phyloP scores from a whole-genome alignment of 805 yeast genomes.

The Nakazawaea pomicola region DNA sequence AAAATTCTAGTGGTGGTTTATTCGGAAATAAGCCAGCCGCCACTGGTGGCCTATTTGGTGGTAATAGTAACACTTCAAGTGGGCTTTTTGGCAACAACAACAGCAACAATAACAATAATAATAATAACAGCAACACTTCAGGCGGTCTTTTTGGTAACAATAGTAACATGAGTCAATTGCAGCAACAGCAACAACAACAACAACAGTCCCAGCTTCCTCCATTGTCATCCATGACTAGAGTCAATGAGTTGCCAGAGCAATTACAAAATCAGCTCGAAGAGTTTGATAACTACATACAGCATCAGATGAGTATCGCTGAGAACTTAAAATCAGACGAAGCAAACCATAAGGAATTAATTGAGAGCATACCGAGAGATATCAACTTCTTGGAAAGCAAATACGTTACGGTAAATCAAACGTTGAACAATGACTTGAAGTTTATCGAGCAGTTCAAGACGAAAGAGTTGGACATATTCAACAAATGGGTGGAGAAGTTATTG shows the following conservation, averaged over 20 bases:
- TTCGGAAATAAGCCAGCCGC: constrained; percentile 25
- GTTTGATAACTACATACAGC: constrained; percentile 65
- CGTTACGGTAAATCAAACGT: constrained; percentile 60
- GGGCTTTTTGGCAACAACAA: constrained; percentile 20
- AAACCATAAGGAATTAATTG: constrained; percentile 61
- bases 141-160: constrained; percentile 21
- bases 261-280: constrained; percentile 64
- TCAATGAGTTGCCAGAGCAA: constrained; percentile 69
- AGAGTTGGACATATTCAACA: constrained; percentile 30
- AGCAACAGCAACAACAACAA: constrained; percentile 33
- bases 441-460: constrained; percentile 38
- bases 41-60: constrained; percentile 17
- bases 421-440: constrained; percentile 42
- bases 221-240: constrained; percentile 69
- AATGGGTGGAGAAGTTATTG: constrained; percentile 33
- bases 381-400: constrained; percentile 56
- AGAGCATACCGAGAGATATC: constrained; percentile 70
- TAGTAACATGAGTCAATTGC: constrained; percentile 21
- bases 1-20: constrained; percentile 23
- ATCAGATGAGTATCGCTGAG: constrained; percentile 69
- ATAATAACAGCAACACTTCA: constrained; percentile 14
- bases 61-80: constrained; percentile 17
- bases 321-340: constrained; percentile 54
- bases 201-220: constrained; percentile 40
- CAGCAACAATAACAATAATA: constrained; percentile 33